phyloP scores from a whole-genome alignment of 805 yeast genomes.

The Candida maesae region DNA sequence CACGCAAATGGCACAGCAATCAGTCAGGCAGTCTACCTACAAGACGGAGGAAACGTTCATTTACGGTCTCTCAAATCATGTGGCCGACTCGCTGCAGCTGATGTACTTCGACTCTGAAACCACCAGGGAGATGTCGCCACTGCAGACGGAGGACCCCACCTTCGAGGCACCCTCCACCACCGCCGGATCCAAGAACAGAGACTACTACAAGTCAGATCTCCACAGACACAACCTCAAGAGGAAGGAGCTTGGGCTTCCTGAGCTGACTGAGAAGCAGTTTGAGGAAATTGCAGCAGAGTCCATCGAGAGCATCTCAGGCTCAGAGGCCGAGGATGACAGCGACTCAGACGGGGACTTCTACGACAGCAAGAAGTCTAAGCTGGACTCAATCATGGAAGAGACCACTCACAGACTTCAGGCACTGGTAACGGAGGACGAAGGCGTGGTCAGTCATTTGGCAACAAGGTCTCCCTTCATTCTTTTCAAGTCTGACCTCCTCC shows the following conservation, averaged over 20 bases:
- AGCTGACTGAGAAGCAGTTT: conserved; percentile 54
- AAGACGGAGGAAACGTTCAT: conserved; percentile 42
- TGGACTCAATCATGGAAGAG: background rate
- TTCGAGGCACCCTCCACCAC: conserved; percentile 12
- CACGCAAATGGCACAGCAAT: background rate
- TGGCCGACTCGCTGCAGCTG: conserved; percentile 46
- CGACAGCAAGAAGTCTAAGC: conserved; percentile 13
- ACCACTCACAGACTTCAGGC: conserved; percentile 18
- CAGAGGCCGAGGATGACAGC: conserved; percentile 42
- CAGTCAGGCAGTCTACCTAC: background rate
- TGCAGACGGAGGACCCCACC: conserved; percentile 5
- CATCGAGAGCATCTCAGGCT: conserved; percentile 59
- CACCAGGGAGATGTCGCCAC: conserved; percentile 31
- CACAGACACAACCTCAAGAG: conserved; percentile 61
- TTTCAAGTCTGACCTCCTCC: conserved; percentile 47
- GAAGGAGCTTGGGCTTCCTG: conserved; percentile 38
- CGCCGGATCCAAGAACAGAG: conserved; percentile 23
- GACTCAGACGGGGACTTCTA: conserved; percentile 23
- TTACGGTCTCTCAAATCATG: conserved; percentile 38
- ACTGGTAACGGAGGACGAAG: conserved; percentile 18
- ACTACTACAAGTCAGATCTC: conserved; percentile 55
- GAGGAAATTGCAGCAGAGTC: conserved; percentile 48
- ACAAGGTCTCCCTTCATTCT: conserved; percentile 68
- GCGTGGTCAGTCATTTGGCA: conserved; percentile 49
- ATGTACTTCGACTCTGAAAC: conserved; percentile 53